Conservation (phyloP, 805 yeast species). For the Kluyveromyces starmeri region DNA sequence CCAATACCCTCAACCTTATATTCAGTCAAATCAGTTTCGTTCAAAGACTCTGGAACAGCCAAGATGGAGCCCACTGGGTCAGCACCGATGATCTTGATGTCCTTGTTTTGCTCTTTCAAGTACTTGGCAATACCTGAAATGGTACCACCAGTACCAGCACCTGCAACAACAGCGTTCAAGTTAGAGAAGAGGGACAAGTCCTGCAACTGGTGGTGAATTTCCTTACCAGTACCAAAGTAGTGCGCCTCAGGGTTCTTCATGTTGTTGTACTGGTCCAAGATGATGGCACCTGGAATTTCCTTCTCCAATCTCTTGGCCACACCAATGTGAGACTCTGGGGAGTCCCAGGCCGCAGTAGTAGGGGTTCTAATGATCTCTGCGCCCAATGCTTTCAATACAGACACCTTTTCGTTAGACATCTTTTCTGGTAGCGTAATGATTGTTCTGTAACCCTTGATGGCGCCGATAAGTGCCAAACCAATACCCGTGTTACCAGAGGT, state of each 20-base stretch:
- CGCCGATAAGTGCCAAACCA: conserved; percentile 80
- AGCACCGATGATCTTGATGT: conserved; percentile 62
- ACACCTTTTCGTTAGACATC: conserved; percentile 85
- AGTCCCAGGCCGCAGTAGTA: conserved; percentile 87
- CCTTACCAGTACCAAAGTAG: conserved; percentile 75
- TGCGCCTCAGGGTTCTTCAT: conserved; percentile 77
- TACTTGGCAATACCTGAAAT: conserved; percentile 73
- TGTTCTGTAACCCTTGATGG: conserved; percentile 78
- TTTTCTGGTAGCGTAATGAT: conserved; percentile 85
- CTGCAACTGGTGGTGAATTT: conserved; percentile 72
- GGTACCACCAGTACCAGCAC: conserved; percentile 95
- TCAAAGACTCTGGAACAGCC: conserved; percentile 69
- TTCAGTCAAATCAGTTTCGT: conserved; percentile 41
- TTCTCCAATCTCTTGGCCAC: conserved; percentile 72
- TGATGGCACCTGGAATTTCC: conserved; percentile 78
- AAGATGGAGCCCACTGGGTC: conserved; percentile 84
- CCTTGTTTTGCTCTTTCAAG: conserved; percentile 60
- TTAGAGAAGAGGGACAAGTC: conserved; percentile 37
- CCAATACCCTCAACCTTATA: conserved; percentile 90
- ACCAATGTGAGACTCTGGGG: conserved; percentile 86
- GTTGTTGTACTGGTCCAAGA: conserved; percentile 76
- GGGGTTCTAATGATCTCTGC: conserved; percentile 90
- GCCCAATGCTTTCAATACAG: conserved; percentile 80
- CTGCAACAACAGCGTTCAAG: conserved; percentile 70
- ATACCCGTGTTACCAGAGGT: conserved; percentile 91